Evolutionary conservation across 2,329 filamentous ascomycete genomes (phyloP), one percentile per base, ranked within the genome.

Genomic region (Alternaria hordeiaustralica): DNA sequence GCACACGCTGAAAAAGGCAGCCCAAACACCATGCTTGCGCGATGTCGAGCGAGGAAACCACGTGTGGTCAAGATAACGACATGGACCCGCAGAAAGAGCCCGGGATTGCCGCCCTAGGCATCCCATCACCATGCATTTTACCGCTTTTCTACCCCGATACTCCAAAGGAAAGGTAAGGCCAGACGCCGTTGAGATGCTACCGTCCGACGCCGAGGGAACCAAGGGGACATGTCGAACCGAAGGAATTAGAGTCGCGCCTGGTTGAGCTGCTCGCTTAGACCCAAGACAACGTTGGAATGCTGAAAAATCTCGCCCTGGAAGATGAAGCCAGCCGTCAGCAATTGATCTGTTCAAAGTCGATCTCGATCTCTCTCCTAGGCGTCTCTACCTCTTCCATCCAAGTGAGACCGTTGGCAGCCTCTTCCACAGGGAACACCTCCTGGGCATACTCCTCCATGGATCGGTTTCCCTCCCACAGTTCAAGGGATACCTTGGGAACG

Each of bases 361-460:
- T 67, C 51, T 79, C 78, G 59, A 78, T 65, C 64, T 76, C 75
- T 60, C 73, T 74, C 58, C 68, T 71, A 65, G 77, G 77, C 69
- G 76, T 79, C 65, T 79, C 77, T 67, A 82, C 80, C 77, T 86
- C 84, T 65, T 84, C 82, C 95, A 97, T 98, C 96, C 96, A 99
- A 15, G 91, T 93, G 75, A 96, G 83, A 6, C 95, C 95, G 78
- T 98, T 98, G 30, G 94, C 93, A 71, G 94, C 91, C 82, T 99
- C 96, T 80, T 99, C 96, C 12, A 97, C 87, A 0, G 93, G 93
- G 74, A 98, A 98, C 26, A 96, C 94, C 78, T 98, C 96, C 53
- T 92, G 87, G 2, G 95, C 95, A 78, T 98, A 99, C 80, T 98
- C 96, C 77, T 97, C 94, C 71, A 98, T 87, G 28, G 93, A 92